These are phyloP conservation scores for Starmerella davenportii DNA, from an alignment of 805 yeast species.

Conservation along the genomic window DNA sequence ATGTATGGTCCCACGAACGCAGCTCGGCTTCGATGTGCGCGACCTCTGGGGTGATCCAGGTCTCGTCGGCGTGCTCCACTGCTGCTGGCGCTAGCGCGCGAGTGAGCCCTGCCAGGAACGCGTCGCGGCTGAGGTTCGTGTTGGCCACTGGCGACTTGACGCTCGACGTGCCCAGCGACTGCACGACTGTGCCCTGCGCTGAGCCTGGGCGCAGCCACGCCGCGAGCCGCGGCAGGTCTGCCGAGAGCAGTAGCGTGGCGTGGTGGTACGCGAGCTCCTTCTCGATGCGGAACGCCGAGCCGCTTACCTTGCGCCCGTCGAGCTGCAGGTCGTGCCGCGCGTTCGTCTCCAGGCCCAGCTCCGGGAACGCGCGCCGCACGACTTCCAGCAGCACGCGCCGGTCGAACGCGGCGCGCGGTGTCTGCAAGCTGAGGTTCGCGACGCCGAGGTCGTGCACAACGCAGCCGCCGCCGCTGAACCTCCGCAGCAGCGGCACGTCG, in stretches of 20 bases:
- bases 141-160: constrained; percentile 70
- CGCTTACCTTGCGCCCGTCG: constrained; percentile 47
- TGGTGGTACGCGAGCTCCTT: constrained; percentile 77
- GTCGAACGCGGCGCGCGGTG: constrained; percentile 44
- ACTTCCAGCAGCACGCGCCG: constrained; percentile 35
- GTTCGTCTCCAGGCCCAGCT: constrained; percentile 33
- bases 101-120: constrained; percentile 31
- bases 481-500: constrained; percentile 52
- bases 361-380: constrained; percentile 28
- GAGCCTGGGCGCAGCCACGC: constrained; percentile 35
- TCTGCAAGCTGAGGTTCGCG: constrained; percentile 67
- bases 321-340: constrained; percentile 62
- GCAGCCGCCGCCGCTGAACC: constrained; percentile 89
- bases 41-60: constrained; percentile 18
- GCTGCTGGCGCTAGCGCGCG: constrained; percentile 7
- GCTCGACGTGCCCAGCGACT: constrained; percentile 45
- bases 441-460: constrained; percentile 90
- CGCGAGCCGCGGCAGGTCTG: constrained; percentile 42
- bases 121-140: constrained; percentile 29
- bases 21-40: constrained; percentile 26
- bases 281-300: constrained; percentile 80
- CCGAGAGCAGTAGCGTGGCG: constrained; percentile 76
- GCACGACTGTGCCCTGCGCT: constrained; percentile 26
- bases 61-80: constrained; percentile 3
- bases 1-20: constrained; percentile 54